phyloP scores from a whole-genome alignment of 2,329 filamentous ascomycete genomes.

The Xylariaceae sp. region DNA sequence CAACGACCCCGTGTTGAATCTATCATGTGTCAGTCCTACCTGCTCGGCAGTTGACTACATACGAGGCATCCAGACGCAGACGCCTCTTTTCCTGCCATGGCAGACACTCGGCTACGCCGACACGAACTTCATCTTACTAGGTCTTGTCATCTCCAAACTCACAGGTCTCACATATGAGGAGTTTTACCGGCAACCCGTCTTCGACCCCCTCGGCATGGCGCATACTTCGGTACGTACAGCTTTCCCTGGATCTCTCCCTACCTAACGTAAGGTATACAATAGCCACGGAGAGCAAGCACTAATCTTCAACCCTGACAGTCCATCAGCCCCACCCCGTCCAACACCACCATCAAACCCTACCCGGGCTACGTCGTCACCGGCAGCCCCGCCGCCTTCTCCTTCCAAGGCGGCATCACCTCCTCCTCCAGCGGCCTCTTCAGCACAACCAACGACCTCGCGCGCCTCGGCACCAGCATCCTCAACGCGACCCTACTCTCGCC shows the following conservation, averaged over 20 bases:
- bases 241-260: too few species aligned
- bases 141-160: constrained; percentile 16
- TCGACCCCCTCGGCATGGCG: constrained; percentile 17
- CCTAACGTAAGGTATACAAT: too few species aligned
- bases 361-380: constrained; percentile 16
- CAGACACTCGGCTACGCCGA: constrained; percentile 20
- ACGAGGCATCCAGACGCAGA: constrained; percentile 14
- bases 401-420: constrained; percentile 11
- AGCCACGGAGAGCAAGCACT: too few species aligned
- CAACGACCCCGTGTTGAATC: constrained; percentile 6
- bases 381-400: constrained; percentile 3
- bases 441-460: constrained; percentile 30
- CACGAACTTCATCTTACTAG: constrained; percentile 22
- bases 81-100: constrained; percentile 19
- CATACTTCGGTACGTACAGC: constrained; percentile 8
- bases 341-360: constrained; percentile 12
- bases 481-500: constrained; percentile 29
- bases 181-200: constrained; percentile 16
- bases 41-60: constrained; percentile 20
- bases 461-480: constrained; percentile 34
- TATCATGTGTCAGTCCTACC: constrained; percentile 3
- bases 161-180: constrained; percentile 12
- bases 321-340: constrained; percentile 12
- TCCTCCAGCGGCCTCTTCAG: constrained; percentile 30
- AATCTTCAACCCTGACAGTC: neutral